phyloP scores from a whole-genome alignment of 1,284 basidiomycete species.

The Exobasidium rhododendri region DNA sequence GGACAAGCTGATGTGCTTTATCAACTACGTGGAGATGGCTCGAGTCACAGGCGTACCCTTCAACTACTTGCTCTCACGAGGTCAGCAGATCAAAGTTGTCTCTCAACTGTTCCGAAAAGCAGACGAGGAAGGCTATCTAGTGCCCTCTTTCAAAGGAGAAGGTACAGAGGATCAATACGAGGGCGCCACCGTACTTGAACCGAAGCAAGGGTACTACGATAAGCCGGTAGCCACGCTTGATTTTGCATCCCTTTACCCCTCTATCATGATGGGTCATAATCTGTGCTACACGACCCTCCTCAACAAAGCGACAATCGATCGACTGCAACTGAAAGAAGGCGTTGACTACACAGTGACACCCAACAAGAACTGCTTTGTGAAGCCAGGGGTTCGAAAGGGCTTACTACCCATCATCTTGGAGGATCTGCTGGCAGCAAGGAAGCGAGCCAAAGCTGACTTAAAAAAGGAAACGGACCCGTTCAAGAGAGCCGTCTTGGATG shows the following conservation, averaged over 20 bases:
- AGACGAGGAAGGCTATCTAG: constrained; percentile 50
- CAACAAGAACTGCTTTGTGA: constrained; percentile 54
- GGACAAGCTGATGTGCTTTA: constrained; percentile 55
- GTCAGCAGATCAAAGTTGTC: constrained; percentile 55
- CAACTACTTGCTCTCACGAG: constrained; percentile 53
- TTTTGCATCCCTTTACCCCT: constrained; percentile 54
- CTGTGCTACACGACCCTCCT: constrained; percentile 54
- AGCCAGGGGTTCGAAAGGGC: constrained; percentile 43
- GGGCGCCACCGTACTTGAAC: constrained; percentile 53
- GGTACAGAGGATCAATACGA: constrained; percentile 54
- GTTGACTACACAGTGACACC: constrained; percentile 52
- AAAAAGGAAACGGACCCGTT: constrained; percentile 55
- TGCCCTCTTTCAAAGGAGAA: constrained; percentile 51
- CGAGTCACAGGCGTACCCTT: constrained; percentile 55
- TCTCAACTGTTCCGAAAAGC: constrained; percentile 54
- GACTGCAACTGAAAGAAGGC: constrained; percentile 42
- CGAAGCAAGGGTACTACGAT: constrained; percentile 54
- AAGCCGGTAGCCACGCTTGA: constrained; percentile 52
- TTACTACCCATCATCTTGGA: constrained; percentile 52
- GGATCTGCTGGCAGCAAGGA: constrained; percentile 46
- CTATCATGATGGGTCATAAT: constrained; percentile 56
- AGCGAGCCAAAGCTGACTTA: constrained; percentile 52
- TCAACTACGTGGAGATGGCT: constrained; percentile 55
- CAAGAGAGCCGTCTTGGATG: constrained; percentile 52
- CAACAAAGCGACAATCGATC: constrained; percentile 50